phyloP scores from a whole-genome alignment of 2,329 filamentous ascomycete species.

The Fonsecaea erecta region DNA sequence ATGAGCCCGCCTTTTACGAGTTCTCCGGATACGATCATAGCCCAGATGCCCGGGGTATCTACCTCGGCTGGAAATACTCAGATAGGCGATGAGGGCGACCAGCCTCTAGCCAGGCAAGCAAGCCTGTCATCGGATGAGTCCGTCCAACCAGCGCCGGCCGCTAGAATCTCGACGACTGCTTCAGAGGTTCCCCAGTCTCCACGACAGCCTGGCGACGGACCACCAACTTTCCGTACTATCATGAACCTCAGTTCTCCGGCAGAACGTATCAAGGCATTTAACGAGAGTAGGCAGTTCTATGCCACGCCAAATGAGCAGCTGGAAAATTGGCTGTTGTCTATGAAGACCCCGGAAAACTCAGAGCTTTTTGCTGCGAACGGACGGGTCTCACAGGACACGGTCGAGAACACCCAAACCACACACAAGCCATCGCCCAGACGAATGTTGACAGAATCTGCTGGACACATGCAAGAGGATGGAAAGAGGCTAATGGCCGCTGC shows the following conservation, averaged over 20 bases:
- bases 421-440: conserved; percentile 27
- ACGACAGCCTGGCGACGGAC: conserved; percentile 1
- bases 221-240: conserved; percentile 72
- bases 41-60: conserved; percentile 4
- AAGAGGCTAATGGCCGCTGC: conserved; percentile 88
- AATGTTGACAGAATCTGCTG: conserved; percentile 31
- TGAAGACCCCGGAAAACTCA: conserved; percentile 58
- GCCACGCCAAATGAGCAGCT: conserved; percentile 75
- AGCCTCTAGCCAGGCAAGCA: conserved; percentile 4
- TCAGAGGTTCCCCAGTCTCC: conserved; percentile 1
- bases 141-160: background rate
- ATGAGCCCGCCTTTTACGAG: conserved; percentile 18
- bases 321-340: conserved; percentile 57
- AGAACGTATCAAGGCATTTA: conserved; percentile 75
- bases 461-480: conserved; percentile 76
- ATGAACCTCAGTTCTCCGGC: conserved; percentile 66
- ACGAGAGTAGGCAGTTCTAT: conserved; percentile 72
- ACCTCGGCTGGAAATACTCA: background rate
- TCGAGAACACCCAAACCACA: conserved; percentile 10
- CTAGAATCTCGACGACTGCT: background rate
- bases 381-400: conserved; percentile 24
- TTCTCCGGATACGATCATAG: conserved; percentile 26
- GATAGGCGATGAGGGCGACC: background rate
- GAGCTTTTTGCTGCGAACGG: conserved; percentile 49
- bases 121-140: background rate